These are phyloP conservation scores for Dissoconium aciculare DNA, from an alignment of 2,329 filamentous ascomycete genomes.

Conservation along the genomic window DNA sequence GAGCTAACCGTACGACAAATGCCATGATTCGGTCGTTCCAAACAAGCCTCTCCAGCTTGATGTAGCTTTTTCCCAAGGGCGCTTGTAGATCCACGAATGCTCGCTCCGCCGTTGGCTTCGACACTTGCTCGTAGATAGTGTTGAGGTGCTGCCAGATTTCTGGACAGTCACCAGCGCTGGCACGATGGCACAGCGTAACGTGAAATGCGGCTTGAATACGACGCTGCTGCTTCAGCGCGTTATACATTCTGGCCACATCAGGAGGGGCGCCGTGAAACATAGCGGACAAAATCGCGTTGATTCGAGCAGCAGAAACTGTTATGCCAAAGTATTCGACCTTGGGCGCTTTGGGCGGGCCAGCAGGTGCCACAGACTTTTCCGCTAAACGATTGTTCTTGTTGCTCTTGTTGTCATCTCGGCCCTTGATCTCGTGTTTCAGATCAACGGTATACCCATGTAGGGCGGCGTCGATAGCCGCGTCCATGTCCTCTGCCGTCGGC, in stretches of 20 bases:
- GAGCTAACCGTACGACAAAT: constrained; percentile 59
- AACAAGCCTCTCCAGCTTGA: constrained; percentile 53
- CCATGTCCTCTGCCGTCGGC: constrained; percentile 59
- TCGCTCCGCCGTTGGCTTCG: constrained; percentile 21
- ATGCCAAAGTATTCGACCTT: constrained; percentile 53
- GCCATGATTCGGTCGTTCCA: constrained; percentile 84
- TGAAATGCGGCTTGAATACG: constrained; percentile 81
- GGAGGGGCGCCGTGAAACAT: constrained; percentile 47
- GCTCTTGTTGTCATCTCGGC: constrained; percentile 27
- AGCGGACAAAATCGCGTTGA: constrained; percentile 48
- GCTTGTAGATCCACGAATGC: constrained; percentile 30
- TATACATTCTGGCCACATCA: constrained; percentile 52
- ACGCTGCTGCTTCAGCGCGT: constrained; percentile 53
- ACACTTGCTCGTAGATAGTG: constrained; percentile 36
- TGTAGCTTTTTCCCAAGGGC: constrained; percentile 48
- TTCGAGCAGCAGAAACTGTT: constrained; percentile 35
- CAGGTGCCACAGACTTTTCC: constrained; percentile 17
- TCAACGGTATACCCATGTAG: constrained; percentile 64
- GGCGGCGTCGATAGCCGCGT: constrained; percentile 61
- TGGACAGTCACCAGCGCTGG: constrained; percentile 43
- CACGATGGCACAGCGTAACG: constrained; percentile 81
- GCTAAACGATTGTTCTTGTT: constrained; percentile 29
- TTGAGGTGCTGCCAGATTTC: constrained; percentile 63
- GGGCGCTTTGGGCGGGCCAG: constrained; percentile 34
- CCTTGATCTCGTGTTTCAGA: constrained; percentile 58